Evolutionary conservation across 148 eudicot species (phyloP), one percentile per base, ranked within the genome.

Genomic region (Cornus kousa): DNA sequence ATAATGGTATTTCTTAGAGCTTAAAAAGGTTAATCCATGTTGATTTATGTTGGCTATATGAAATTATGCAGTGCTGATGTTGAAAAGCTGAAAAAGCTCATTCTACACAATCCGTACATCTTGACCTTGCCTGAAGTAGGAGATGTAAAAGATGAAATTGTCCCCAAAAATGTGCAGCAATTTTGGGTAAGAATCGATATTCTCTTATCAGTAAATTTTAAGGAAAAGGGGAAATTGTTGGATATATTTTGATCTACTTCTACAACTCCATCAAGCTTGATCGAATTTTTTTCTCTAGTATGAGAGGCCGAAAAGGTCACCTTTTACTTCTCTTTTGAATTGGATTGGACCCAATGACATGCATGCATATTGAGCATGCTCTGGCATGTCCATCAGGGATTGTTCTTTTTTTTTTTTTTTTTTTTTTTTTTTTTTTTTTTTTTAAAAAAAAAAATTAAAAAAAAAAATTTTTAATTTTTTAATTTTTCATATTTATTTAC

Each of bases 161-260:
- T 94, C 72, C 98, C 99, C 40, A 90, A 85, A 82, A 97, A 87
- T 79, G 97, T 97, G 72, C 95, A 91, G 75, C 99, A 94, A 76
- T 94, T 85, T 83, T 94, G 87, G 88, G 99, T 94, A 84, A 89
- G 90, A 50, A 35, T 72, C 69, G 22, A 24, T 33, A n/a, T 70
- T 9, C 16, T 60, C 69, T 43, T 68, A 40, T 68, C 57, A 37
- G 13, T 33, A 22, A 75, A 32, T 39, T 74, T 53, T 6, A 12
- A 40, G 37, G 69, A 50, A 10, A 9, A 22, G 74, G 74, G 73
- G 17, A 5, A 9, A 9, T 71, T 22, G 28, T 65, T 7, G 12
- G 6, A 28, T 59, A 3, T 17, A 16, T 16, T 12, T 57, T 39
- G 62, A 14, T 78, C 0, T 35, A 22, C 6, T 23, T 33, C n/a